A percentile compares a stretch with the other conserved stretches of the same genome.
Evolutionary conservation across 139 green algal genomes (phyloP).

Genomic region (Astrephomene gubernaculifera): DNA sequence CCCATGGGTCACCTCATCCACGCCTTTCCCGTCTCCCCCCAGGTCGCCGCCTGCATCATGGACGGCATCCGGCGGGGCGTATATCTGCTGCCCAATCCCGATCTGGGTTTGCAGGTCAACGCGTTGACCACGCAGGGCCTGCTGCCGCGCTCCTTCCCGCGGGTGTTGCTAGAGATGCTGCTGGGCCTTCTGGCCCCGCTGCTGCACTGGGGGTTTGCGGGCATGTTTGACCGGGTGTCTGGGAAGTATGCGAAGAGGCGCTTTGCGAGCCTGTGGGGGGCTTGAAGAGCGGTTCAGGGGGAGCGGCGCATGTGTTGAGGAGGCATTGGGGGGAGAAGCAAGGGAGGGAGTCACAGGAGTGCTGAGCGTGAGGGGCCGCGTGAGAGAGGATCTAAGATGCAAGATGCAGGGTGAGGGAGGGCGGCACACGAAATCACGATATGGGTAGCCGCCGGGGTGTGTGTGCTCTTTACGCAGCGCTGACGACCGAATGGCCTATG

Average conservation of each 20-base stretch:
- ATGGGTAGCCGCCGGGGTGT: no score
- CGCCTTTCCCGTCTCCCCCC: no score
- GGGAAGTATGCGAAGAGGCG: conserved; percentile 13
- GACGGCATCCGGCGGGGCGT: conserved; percentile 55
- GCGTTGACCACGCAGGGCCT: conserved; percentile 46
- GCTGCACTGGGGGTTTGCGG: conserved; percentile 41
- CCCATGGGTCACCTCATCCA: no score
- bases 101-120: conserved; percentile 52
- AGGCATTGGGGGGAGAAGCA: no score
- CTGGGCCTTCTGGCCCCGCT: conserved; percentile 22
- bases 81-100: conserved; percentile 73
- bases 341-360: no score
- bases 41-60: conserved; percentile 71
- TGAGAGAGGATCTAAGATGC: no score
- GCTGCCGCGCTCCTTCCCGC: conserved; percentile 42
- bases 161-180: conserved; percentile 44
- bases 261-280: conserved; percentile 41
- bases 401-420: no score
- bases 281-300: background rate
- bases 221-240: conserved; percentile 45
- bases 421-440: no score
- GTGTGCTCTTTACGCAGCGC: no score
- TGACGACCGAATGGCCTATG: no score
- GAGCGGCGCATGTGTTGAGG: no score
- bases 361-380: no score